Percentiles rank a stretch among this genome's conserved stretches.
Evolutionary conservation across 2,329 filamentous ascomycete species (phyloP).

Genomic region (Nothophaeocryptopus gaeumannii): DNA sequence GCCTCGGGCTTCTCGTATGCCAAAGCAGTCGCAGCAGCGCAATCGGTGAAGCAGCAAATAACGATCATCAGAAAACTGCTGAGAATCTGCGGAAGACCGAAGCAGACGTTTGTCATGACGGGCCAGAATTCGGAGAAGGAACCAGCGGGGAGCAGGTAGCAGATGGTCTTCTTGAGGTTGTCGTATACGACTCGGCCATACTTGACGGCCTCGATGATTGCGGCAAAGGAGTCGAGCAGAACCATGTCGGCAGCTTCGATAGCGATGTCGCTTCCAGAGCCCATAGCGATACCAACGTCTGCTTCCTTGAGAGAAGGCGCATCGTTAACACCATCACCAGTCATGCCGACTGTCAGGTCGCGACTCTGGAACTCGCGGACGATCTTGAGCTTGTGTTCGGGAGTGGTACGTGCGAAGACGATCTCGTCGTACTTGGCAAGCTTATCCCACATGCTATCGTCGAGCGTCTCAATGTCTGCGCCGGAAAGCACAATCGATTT

Average conservation of each 20-base stretch:
- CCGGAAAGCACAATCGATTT: conserved; percentile 60
- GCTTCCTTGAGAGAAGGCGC: conserved; percentile 55
- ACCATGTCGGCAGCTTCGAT: conserved; percentile 64
- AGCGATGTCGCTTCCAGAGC: conserved; percentile 58
- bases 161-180: conserved; percentile 73
- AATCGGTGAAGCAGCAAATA: conserved; percentile 70
- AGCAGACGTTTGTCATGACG: conserved; percentile 68
- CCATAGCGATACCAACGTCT: conserved; percentile 60
- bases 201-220: conserved; percentile 68
- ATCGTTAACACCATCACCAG: conserved; percentile 50
- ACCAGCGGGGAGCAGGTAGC: conserved; percentile 71
- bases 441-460: conserved; percentile 66
- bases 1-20: conserved; percentile 76
- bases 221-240: conserved; percentile 66
- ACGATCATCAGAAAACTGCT: conserved; percentile 68
- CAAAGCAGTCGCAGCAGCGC: conserved; percentile 67
- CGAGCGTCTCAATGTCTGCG: conserved; percentile 63
- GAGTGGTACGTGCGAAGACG: conserved; percentile 72
- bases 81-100: conserved; percentile 70
- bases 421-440: conserved; percentile 67
- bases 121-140: conserved; percentile 75
- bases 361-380: conserved; percentile 69
- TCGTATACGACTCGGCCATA: conserved; percentile 76
- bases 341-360: conserved; percentile 56
- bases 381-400: conserved; percentile 75